A percentile compares a stretch with the other conserved stretches of the same genome.
These are phyloP conservation scores for Oxyria digyna DNA, from an alignment of 148 eudicot species.

Conservation along the genomic window DNA sequence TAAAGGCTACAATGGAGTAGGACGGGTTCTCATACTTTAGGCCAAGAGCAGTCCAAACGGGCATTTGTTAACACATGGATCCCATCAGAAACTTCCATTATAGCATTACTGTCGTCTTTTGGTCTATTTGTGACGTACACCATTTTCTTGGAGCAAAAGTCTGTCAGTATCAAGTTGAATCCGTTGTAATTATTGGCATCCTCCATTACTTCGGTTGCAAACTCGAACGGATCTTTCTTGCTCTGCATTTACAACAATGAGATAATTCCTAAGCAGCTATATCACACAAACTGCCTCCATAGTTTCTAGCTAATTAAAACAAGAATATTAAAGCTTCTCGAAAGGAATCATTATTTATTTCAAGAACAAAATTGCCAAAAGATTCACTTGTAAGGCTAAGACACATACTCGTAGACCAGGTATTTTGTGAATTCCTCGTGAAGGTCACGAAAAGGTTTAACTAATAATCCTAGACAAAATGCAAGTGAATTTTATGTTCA, in stretches of 20 bases:
- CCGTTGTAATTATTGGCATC: slow-evolving; percentile 61
- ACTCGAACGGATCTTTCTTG: slow-evolving; percentile 45
- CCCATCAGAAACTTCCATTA: slow-evolving; percentile 48
- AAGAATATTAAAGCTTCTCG: not conserved
- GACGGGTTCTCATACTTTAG: slow-evolving; percentile 36
- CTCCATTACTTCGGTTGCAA: slow-evolving; percentile 42
- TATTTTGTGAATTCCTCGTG: not conserved
- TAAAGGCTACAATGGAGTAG: not conserved
- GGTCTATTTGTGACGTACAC: slow-evolving; percentile 74
- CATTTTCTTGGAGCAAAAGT: slow-evolving; percentile 50
- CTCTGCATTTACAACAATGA: slow-evolving; percentile 42
- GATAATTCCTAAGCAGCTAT: not conserved
- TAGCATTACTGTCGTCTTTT: slow-evolving; percentile 24
- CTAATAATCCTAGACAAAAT: not conserved
- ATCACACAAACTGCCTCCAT: not conserved
- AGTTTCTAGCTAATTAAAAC: not conserved
- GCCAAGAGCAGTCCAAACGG: slow-evolving; percentile 71
- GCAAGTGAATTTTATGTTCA: not conserved
- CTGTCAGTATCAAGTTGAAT: slow-evolving; percentile 58
- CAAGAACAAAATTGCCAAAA: not conserved
- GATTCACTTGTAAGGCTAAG: not conserved
- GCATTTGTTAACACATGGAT: slow-evolving; percentile 77
- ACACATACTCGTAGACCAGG: not conserved
- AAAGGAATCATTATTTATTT: not conserved
- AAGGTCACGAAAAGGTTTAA: too few species aligned